Evolutionary conservation across 31 red algal species (phyloP).

Genomic region (Odonthalia washingtoniensis): DNA sequence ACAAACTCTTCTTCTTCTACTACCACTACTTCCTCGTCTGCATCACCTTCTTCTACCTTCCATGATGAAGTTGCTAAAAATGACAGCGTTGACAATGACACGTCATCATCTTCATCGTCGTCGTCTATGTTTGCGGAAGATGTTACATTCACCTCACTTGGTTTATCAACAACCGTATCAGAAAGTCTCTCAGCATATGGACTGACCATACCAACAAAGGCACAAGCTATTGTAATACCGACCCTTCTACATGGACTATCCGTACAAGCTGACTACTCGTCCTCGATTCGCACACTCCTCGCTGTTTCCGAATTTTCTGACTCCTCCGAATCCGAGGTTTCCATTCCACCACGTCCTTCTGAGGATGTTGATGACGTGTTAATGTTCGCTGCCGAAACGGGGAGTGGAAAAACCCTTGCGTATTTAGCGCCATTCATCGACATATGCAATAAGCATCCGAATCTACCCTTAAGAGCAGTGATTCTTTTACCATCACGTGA

Average conservation of each 20-base stretch:
- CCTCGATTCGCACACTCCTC: conserved; percentile 33
- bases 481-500: conserved; percentile 94
- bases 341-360: conserved; percentile 26
- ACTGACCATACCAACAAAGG: conserved; percentile 56
- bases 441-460: neutral
- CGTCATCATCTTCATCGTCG: no score
- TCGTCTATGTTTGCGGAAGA: conserved; percentile 59
- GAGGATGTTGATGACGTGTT: conserved; percentile 68
- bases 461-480: conserved; percentile 57
- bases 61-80: no score
- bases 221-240: conserved; percentile 66
- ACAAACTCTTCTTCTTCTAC: no score
- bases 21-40: no score
- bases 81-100: no score
- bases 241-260: conserved; percentile 54
- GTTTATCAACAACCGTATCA: conserved; percentile 16
- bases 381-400: conserved; percentile 86
- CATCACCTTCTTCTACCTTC: no score
- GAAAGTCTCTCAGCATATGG: conserved; percentile 19
- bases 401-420: conserved; percentile 92
- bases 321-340: neutral
- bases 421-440: conserved; percentile 82
- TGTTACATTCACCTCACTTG: conserved; percentile 51
- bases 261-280: conserved; percentile 54
- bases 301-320: conserved; percentile 17